These are phyloP conservation scores for Emiliania huxleyi DNA, from an alignment of 78 protist genomes.

Conservation along the genomic window DNA sequence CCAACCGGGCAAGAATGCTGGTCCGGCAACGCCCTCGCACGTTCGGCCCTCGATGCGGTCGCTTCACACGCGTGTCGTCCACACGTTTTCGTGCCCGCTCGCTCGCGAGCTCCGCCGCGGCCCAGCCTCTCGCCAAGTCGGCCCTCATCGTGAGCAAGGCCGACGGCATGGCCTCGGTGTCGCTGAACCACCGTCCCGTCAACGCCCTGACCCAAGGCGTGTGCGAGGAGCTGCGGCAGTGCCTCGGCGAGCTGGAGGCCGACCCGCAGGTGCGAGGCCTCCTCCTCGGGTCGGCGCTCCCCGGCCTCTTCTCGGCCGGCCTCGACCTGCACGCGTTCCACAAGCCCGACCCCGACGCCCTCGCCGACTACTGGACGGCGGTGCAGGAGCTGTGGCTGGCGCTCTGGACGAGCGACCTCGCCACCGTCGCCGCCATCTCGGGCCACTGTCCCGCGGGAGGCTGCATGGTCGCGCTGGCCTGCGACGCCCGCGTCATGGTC, in stretches of 20 bases:
- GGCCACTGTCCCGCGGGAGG: constrained; percentile 23
- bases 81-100: too few species aligned
- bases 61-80: too few species aligned
- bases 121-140: too few species aligned
- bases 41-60: too few species aligned
- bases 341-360: not conserved
- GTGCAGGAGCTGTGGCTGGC: not conserved
- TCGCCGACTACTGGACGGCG: not conserved
- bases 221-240: not conserved
- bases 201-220: not conserved
- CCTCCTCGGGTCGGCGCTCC: not conserved
- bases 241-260: not conserved
- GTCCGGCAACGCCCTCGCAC: too few species aligned
- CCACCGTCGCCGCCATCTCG: not conserved
- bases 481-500: constrained; percentile 29
- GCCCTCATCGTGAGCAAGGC: not conserved
- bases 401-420: not conserved
- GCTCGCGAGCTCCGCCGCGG: too few species aligned
- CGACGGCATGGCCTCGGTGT: not conserved
- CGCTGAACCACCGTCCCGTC: not conserved
- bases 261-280: not conserved
- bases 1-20: too few species aligned
- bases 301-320: not conserved
- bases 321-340: not conserved
- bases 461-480: not conserved